These are phyloP conservation scores for Podaxis sp. DNA, from an alignment of 768 basidiomycete species.

Conservation along the genomic window DNA sequence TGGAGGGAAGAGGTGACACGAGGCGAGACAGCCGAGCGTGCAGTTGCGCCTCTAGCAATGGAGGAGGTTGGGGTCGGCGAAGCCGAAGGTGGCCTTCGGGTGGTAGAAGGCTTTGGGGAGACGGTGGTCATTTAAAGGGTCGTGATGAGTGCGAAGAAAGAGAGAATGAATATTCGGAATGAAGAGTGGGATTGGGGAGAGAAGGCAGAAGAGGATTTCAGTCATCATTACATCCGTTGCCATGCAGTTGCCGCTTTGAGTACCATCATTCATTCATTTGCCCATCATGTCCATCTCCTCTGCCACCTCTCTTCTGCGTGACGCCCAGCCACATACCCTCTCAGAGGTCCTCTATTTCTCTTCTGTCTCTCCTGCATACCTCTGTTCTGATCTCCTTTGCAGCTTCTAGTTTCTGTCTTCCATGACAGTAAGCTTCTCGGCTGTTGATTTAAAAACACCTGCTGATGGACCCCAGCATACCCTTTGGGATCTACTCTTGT, in stretches of 20 bases:
- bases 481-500: slow-evolving; percentile 31
- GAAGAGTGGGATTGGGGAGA: background rate
- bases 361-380: slow-evolving; percentile 4
- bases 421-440: slow-evolving; percentile 30
- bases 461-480: slow-evolving; percentile 24
- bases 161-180: background rate
- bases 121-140: slow-evolving; percentile 41
- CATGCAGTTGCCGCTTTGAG: slow-evolving; percentile 9
- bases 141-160: slow-evolving; percentile 9
- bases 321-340: slow-evolving; percentile 18
- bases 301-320: slow-evolving; percentile 7
- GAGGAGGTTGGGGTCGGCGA: slow-evolving; percentile 43
- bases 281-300: slow-evolving; percentile 13
- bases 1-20: slow-evolving; percentile 55
- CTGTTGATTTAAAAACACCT: slow-evolving; percentile 4
- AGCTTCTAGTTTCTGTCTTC: slow-evolving; percentile 46
- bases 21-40: slow-evolving; percentile 64
- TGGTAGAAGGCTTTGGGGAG: slow-evolving; percentile 45
- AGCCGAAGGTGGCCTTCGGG: slow-evolving; percentile 42
- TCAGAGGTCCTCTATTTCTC: slow-evolving; percentile 7
- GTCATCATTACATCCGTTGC: slow-evolving; percentile 11
- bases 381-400: background rate
- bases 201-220: background rate
- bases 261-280: background rate
- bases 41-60: slow-evolving; percentile 54